A percentile compares a stretch with the other conserved stretches of the same genome.
Evolutionary conservation across 305 asterid species (phyloP).

Genomic region (Rubia peregrina): DNA sequence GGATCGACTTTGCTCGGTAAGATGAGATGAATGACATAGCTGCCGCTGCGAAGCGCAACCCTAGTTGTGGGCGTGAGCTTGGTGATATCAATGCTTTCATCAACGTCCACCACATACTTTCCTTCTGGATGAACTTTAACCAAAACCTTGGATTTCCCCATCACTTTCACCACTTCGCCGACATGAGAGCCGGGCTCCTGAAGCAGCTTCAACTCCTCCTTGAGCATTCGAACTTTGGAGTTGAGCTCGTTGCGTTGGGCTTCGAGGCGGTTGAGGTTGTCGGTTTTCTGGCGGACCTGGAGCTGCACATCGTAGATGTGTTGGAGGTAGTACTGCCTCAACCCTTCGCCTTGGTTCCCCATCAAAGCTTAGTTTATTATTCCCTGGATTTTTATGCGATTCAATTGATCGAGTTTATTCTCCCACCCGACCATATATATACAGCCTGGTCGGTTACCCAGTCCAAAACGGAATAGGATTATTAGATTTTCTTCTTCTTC

Average conservation of each 20-base stretch:
- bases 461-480: too few relatives aligned
- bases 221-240: slow-evolving; percentile 62
- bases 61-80: slow-evolving; percentile 91
- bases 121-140: slow-evolving; percentile 98
- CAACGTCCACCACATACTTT: slow-evolving; percentile 85
- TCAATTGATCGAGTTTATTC: too few relatives aligned
- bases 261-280: slow-evolving; percentile 79
- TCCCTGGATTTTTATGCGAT: too few relatives aligned
- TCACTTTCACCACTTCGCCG: slow-evolving; percentile 89
- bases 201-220: slow-evolving; percentile 88
- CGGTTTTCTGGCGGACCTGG: slow-evolving; percentile 54
- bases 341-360: slow-evolving; percentile 63
- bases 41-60: slow-evolving; percentile 92
- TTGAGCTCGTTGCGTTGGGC: slow-evolving; percentile 90
- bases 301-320: slow-evolving; percentile 80
- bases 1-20: slow-evolving; percentile 97
- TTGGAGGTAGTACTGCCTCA: slow-evolving; percentile 73
- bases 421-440: too few relatives aligned
- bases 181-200: slow-evolving; percentile 94
- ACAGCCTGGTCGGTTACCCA: too few relatives aligned
- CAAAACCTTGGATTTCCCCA: slow-evolving; percentile 88
- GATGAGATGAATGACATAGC: slow-evolving; percentile 86
- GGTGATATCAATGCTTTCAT: slow-evolving; percentile 80
- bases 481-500: too few relatives aligned
- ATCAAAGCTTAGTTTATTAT: background rate